These are phyloP conservation scores for Blastomyces gilchristii DNA, from an alignment of 2,329 filamentous ascomycete species.

Conservation along the genomic window DNA sequence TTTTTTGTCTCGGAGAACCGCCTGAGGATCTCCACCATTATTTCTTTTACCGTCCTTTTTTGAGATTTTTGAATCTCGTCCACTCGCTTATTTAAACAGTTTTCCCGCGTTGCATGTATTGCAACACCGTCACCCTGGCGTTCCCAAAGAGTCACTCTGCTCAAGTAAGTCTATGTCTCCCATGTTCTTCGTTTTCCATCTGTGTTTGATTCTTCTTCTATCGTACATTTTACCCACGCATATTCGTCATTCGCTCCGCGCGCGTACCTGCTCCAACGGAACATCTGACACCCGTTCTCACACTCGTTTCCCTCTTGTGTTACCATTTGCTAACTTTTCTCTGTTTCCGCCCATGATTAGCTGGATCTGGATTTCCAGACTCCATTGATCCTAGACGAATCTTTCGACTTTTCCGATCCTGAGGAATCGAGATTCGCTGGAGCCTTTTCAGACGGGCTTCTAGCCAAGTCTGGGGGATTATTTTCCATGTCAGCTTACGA, in stretches of 20 bases:
- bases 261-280: slow-evolving; percentile 8
- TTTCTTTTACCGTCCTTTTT: slow-evolving; percentile 23
- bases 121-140: slow-evolving; percentile 43
- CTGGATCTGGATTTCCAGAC: slow-evolving; percentile 38
- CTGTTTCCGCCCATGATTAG: slow-evolving; percentile 21
- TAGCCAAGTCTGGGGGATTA: slow-evolving; percentile 50
- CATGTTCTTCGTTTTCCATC: slow-evolving; percentile 10
- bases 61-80: slow-evolving; percentile 32
- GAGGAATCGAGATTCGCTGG: slow-evolving; percentile 37
- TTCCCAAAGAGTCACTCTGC: slow-evolving; percentile 37
- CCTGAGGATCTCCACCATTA: slow-evolving; percentile 26
- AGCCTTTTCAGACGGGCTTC: slow-evolving; percentile 41
- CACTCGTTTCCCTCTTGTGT: neutral
- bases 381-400: slow-evolving; percentile 40
- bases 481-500: slow-evolving; percentile 74
- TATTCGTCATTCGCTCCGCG: slow-evolving; percentile 7
- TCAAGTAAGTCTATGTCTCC: slow-evolving; percentile 35
- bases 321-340: slow-evolving; percentile 10
- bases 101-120: slow-evolving; percentile 34
- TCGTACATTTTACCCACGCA: slow-evolving; percentile 5
- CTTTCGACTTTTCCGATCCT: slow-evolving; percentile 37
- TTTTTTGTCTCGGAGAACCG: slow-evolving; percentile 36
- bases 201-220: slow-evolving; percentile 18
- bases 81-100: slow-evolving; percentile 38
- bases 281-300: slow-evolving; percentile 9